Percentiles rank a stretch among this genome's conserved stretches.
phyloP scores from a whole-genome alignment of 2,329 filamentous ascomycete genomes.

The Cordyceps cateniannulata region DNA sequence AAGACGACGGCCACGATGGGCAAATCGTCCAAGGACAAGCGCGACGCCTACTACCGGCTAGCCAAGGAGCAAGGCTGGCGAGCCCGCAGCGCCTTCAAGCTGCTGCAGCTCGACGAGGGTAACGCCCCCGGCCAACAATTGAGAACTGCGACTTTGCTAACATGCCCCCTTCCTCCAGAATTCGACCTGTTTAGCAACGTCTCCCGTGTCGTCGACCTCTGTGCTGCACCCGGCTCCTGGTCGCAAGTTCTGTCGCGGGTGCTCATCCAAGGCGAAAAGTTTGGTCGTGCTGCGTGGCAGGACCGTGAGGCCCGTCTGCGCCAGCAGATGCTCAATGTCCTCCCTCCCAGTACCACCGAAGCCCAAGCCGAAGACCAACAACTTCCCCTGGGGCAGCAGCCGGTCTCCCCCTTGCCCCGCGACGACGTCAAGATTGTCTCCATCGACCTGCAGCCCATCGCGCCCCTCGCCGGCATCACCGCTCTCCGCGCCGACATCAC shows the following conservation, averaged over 20 bases:
- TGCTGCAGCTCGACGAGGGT: constrained; percentile 88
- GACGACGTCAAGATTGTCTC: constrained; percentile 87
- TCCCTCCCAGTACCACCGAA: constrained; percentile 26
- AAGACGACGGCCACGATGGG: constrained; percentile 54
- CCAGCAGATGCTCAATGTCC: constrained; percentile 51
- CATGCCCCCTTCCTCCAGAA: constrained; percentile 44
- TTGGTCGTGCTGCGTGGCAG: constrained; percentile 80
- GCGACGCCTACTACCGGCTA: constrained; percentile 94
- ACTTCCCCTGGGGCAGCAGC: constrained; percentile 14
- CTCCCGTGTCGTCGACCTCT: constrained; percentile 89
- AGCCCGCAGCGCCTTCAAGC: constrained; percentile 91
- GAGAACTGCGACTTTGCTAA: not conserved
- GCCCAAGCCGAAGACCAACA: constrained; percentile 9
- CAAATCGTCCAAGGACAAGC: constrained; percentile 97
- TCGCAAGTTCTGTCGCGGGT: constrained; percentile 92
- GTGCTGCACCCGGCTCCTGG: constrained; percentile 94
- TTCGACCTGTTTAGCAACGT: constrained; percentile 91
- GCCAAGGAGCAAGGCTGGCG: constrained; percentile 99
- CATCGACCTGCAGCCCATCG: constrained; percentile 94
- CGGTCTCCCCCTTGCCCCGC: constrained; percentile 36
- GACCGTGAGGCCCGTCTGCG: constrained; percentile 67
- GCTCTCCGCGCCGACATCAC: constrained; percentile 95
- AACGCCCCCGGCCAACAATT: not conserved
- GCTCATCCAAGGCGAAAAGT: constrained; percentile 87
- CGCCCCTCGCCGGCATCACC: constrained; percentile 83